Evolutionary conservation across 2,329 filamentous ascomycete species (phyloP).

Genomic region (Colletotrichum agaves): DNA sequence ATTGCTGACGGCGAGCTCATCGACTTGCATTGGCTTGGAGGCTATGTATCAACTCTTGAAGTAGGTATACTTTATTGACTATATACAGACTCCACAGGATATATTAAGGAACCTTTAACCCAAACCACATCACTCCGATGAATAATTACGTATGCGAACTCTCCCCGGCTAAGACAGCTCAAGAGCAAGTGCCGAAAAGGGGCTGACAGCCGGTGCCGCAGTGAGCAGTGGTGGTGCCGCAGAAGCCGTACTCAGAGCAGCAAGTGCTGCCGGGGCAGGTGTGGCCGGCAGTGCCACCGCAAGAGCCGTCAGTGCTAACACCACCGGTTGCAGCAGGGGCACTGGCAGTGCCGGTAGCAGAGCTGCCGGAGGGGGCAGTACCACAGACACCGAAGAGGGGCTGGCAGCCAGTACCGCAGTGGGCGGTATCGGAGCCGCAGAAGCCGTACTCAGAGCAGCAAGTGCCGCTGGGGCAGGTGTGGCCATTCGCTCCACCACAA

Average conservation of each 20-base stretch:
- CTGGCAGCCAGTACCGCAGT: slow-evolving; percentile 38
- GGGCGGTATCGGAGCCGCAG: slow-evolving; percentile 37
- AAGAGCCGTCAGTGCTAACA: slow-evolving; percentile 29
- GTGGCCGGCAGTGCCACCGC: slow-evolving; percentile 27
- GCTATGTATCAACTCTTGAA: slow-evolving; percentile 13
- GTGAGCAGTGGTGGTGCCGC: slow-evolving; percentile 38
- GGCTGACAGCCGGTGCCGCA: slow-evolving; percentile 38
- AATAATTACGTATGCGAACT: background rate
- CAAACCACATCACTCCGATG: background rate
- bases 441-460: slow-evolving; percentile 40
- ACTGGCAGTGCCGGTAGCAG: slow-evolving; percentile 3
- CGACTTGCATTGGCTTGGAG: background rate
- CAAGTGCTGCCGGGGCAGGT: slow-evolving; percentile 32
- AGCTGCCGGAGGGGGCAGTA: slow-evolving; percentile 14
- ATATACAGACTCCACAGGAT: slow-evolving; percentile 20
- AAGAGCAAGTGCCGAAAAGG: slow-evolving; percentile 31
- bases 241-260: slow-evolving; percentile 40
- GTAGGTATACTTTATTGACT: slow-evolving; percentile 22
- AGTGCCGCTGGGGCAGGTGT: slow-evolving; percentile 19
- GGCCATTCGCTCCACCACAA: slow-evolving; percentile 32
- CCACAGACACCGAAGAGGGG: slow-evolving; percentile 34
- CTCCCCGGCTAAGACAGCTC: background rate
- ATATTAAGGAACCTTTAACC: background rate
- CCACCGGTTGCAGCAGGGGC: slow-evolving; percentile 28
- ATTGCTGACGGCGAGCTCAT: too few relatives aligned